A percentile compares a stretch with the other conserved stretches of the same genome.
These are phyloP conservation scores for Saturnispora hagleri DNA, from an alignment of 805 yeast genomes.

Conservation along the genomic window DNA sequence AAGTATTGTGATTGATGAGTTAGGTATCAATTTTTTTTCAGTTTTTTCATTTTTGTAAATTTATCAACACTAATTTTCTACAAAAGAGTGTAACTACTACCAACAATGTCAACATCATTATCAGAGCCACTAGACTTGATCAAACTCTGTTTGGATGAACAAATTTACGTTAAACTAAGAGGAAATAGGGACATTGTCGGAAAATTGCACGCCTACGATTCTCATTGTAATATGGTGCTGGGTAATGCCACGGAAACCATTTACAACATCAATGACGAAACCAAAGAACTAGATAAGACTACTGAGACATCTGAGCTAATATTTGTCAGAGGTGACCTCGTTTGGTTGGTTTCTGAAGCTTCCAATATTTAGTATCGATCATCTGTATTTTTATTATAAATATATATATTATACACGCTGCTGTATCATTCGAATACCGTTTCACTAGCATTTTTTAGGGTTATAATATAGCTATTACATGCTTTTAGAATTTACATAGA, in stretches of 20 bases:
- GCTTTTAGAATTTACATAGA: constrained; percentile 35
- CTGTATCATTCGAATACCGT: not conserved
- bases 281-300: constrained; percentile 32
- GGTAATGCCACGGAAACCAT: constrained; percentile 88
- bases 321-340: constrained; percentile 96
- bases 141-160: constrained; percentile 78
- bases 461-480: not conserved
- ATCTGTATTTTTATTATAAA: not conserved
- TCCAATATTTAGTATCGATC: constrained; percentile 17
- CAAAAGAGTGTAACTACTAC: not conserved
- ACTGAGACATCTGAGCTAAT: constrained; percentile 74
- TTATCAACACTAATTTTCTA: not conserved
- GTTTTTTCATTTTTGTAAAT: not conserved
- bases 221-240: constrained; percentile 92
- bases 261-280: constrained; percentile 45
- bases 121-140: constrained; percentile 87
- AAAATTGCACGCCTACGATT: constrained; percentile 84
- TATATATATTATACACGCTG: not conserved
- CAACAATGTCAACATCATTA: constrained; percentile 16
- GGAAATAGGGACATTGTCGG: constrained; percentile 93
- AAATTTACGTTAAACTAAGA: constrained; percentile 78
- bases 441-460: not conserved
- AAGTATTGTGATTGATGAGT: not conserved
- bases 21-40: not conserved
- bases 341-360: constrained; percentile 56